Evolutionary conservation across 2,329 filamentous ascomycete species (phyloP).

Genomic region (Sclerotinia borealis): DNA sequence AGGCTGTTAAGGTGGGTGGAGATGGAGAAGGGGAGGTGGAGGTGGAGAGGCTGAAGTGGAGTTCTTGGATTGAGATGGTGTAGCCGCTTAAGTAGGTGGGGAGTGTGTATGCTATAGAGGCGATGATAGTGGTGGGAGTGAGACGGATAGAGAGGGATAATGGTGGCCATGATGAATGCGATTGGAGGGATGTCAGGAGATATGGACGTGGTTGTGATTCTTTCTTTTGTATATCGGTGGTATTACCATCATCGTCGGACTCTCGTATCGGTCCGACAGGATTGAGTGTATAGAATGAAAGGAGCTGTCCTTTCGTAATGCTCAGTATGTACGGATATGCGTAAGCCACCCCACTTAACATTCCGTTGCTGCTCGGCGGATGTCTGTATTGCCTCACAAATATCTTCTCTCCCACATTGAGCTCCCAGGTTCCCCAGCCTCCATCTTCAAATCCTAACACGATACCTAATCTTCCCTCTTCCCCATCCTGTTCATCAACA

Average conservation of each 20-base stretch:
- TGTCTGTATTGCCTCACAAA: conserved; percentile 23
- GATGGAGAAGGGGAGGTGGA: background rate
- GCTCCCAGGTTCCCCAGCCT: conserved; percentile 61
- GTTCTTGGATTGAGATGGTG: conserved; percentile 86
- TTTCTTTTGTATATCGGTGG: background rate
- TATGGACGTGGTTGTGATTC: conserved; percentile 24
- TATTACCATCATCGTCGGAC: background rate
- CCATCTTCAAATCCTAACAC: conserved; percentile 67
- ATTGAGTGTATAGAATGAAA: conserved; percentile 64
- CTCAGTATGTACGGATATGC: conserved; percentile 72
- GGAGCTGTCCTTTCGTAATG: conserved; percentile 65
- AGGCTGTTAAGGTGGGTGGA: background rate
- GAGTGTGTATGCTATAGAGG: conserved; percentile 81
- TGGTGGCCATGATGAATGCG: conserved; percentile 71
- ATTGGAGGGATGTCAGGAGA: conserved; percentile 72
- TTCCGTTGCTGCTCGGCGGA: conserved; percentile 27
- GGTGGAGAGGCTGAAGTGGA: conserved; percentile 10
- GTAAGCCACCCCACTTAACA: conserved; percentile 64
- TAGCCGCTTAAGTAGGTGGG: conserved; percentile 72
- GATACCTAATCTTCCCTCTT: conserved; percentile 48
- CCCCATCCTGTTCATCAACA: conserved; percentile 49
- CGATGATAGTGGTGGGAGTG: conserved; percentile 58
- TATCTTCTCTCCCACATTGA: conserved; percentile 40
- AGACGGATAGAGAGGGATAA: conserved; percentile 77
- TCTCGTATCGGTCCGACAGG: background rate